A percentile compares a stretch with the other conserved stretches of the same genome.
Evolutionary conservation across 768 basidiomycete species (phyloP).

Genomic region (Terana coerulea): DNA sequence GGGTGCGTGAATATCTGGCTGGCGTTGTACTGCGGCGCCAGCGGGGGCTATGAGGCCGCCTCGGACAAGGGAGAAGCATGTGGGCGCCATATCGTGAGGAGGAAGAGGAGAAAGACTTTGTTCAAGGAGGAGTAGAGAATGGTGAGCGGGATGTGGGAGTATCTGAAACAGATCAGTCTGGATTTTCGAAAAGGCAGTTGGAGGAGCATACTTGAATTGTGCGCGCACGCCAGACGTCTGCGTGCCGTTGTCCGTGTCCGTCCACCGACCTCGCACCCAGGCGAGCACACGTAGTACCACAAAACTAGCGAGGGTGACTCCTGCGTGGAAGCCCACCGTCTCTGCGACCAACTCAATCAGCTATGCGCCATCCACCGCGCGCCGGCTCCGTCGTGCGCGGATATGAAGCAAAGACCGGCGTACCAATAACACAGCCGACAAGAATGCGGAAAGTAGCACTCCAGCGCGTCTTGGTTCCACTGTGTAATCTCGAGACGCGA

Average conservation of each 20-base stretch:
- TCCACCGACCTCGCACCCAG: conserved; percentile 23
- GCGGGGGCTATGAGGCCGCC: not conserved
- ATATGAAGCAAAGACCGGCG: conserved; percentile 3
- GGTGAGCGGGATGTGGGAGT: conserved; percentile 73
- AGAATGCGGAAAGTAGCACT: conserved; percentile 55
- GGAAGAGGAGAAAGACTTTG: conserved; percentile 79
- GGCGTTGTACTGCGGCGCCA: conserved; percentile 21
- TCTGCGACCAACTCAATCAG: conserved; percentile 39
- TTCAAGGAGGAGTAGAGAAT: conserved; percentile 82
- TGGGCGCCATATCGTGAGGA: conserved; percentile 78
- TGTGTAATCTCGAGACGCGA: conserved; percentile 21
- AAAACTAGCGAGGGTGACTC: conserved; percentile 57
- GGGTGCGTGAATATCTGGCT: conserved; percentile 29
- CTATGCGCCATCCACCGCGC: conserved; percentile 1
- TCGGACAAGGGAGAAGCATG: conserved; percentile 26
- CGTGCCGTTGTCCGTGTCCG: conserved; percentile 16
- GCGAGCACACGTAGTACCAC: conserved; percentile 43
- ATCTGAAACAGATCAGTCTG: conserved; percentile 39
- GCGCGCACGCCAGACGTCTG: conserved; percentile 47
- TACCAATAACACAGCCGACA: conserved; percentile 63
- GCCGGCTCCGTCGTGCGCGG: conserved; percentile 2
- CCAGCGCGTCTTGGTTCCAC: conserved; percentile 50
- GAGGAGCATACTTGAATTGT: conserved; percentile 52
- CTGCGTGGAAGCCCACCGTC: conserved; percentile 69
- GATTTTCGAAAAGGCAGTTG: conserved; percentile 3